Conservation (phyloP, 805 yeast species). For the Saccharomycopsis guyanensis region DNA sequence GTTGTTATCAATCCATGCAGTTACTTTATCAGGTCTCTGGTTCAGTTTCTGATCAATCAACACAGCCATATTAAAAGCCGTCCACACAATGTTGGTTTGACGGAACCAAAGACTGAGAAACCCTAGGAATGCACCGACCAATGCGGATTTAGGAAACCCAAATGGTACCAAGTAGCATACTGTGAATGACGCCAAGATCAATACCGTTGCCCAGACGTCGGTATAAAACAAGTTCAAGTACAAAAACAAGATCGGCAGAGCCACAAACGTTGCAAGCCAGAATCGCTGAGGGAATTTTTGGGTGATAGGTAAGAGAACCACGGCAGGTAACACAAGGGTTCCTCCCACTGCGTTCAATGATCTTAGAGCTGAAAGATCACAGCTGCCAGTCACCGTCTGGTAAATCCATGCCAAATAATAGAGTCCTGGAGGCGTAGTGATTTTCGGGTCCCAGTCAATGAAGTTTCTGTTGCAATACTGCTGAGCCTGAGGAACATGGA, state of each 20-base stretch:
- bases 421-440: slow-evolving; percentile 95
- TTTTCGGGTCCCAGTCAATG: slow-evolving; percentile 73
- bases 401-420: slow-evolving; percentile 43
- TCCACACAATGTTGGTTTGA: slow-evolving; percentile 91
- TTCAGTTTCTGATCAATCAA: slow-evolving; percentile 39
- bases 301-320: slow-evolving; percentile 34
- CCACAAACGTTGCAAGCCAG: slow-evolving; percentile 30
- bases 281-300: slow-evolving; percentile 35
- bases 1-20: not conserved
- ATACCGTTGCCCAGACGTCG: slow-evolving; percentile 83
- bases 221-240: slow-evolving; percentile 82
- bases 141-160: slow-evolving; percentile 23
- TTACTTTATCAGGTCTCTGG: not conserved
- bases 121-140: slow-evolving; percentile 46
- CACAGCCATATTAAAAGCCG: slow-evolving; percentile 48
- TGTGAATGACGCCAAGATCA: slow-evolving; percentile 52
- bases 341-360: slow-evolving; percentile 65
- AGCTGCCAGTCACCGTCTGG: slow-evolving; percentile 25
- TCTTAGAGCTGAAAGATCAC: slow-evolving; percentile 38
- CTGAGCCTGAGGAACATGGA: slow-evolving; percentile 77
- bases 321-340: slow-evolving; percentile 40
- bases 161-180: slow-evolving; percentile 31
- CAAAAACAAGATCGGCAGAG: slow-evolving; percentile 40
- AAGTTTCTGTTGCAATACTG: slow-evolving; percentile 57
- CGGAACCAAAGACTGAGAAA: slow-evolving; percentile 65